Evolutionary conservation across 2,329 filamentous ascomycete species (phyloP).

Genomic region (Hypocreales sp.): DNA sequence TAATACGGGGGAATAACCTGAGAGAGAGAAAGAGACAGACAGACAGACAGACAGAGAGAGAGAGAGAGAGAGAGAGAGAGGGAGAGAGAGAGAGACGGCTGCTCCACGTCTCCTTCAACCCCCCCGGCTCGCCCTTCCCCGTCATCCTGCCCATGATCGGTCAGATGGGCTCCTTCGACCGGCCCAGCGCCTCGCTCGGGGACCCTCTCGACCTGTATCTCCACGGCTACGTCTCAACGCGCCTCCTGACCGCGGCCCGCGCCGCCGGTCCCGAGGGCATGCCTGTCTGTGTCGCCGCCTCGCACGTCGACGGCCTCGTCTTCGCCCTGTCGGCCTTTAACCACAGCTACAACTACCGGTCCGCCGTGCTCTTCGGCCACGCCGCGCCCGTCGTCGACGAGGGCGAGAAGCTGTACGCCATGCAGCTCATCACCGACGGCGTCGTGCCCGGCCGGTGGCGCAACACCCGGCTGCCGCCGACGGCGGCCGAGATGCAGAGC

Average conservation of each 20-base stretch:
- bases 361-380: slow-evolving; percentile 61
- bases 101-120: slow-evolving; percentile 65
- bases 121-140: slow-evolving; percentile 51
- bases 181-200: slow-evolving; percentile 40
- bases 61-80: too few relatives aligned
- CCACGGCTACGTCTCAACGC: slow-evolving; percentile 70
- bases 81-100: too few relatives aligned
- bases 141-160: slow-evolving; percentile 75
- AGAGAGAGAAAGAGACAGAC: too few relatives aligned
- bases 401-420: slow-evolving; percentile 62
- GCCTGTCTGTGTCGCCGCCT: slow-evolving; percentile 57
- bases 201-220: slow-evolving; percentile 65
- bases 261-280: slow-evolving; percentile 29
- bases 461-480: slow-evolving; percentile 54
- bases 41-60: too few relatives aligned
- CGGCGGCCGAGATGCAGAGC: too few relatives aligned
- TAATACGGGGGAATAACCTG: too few relatives aligned
- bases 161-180: slow-evolving; percentile 57
- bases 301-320: slow-evolving; percentile 64
- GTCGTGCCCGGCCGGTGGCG: slow-evolving; percentile 56
- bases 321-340: slow-evolving; percentile 65
- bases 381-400: slow-evolving; percentile 50
- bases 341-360: slow-evolving; percentile 80
- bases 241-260: slow-evolving; percentile 52
- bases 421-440: slow-evolving; percentile 62